Evolutionary conservation across 2,329 filamentous ascomycete genomes (phyloP).

Genomic region (Davidsoniella australis): DNA sequence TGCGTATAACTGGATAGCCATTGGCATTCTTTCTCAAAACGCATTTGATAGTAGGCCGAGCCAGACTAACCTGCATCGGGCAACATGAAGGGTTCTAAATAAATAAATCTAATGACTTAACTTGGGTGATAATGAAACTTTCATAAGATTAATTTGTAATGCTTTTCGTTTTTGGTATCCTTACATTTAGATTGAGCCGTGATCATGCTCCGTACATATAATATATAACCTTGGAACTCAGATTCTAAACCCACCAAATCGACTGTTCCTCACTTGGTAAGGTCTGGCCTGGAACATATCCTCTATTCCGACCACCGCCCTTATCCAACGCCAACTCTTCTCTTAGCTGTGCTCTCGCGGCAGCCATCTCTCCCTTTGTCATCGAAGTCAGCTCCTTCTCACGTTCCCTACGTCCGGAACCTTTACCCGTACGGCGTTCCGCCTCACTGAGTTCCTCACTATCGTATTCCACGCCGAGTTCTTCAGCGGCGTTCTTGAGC

Average conservation of each 20-base stretch:
- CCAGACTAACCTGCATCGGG: too few species aligned
- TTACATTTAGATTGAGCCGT: background rate
- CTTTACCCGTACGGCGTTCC: slow-evolving; percentile 51
- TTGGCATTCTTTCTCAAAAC: too few species aligned
- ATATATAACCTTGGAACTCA: background rate
- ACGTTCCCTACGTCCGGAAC: slow-evolving; percentile 55
- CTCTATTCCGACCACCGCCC: slow-evolving; percentile 76
- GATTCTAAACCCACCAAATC: slow-evolving; percentile 9
- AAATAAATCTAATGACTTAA: too few species aligned
- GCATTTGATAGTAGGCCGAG: too few species aligned
- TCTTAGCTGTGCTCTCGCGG: slow-evolving; percentile 54
- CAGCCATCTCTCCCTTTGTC: slow-evolving; percentile 57
- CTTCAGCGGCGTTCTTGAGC: slow-evolving; percentile 70
- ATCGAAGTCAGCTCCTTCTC: slow-evolving; percentile 51
- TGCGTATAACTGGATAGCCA: too few species aligned
- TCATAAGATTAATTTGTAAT: too few species aligned
- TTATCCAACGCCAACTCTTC: slow-evolving; percentile 54
- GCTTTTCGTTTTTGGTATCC: background rate
- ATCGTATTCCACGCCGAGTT: slow-evolving; percentile 87
- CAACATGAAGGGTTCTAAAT: too few species aligned
- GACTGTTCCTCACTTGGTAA: slow-evolving; percentile 4
- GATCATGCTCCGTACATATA: background rate
- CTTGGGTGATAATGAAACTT: too few species aligned
- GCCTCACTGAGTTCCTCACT: slow-evolving; percentile 76
- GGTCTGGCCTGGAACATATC: slow-evolving; percentile 50